Evolutionary conservation across 1,284 basidiomycete genomes (phyloP).

Genomic region (Austroboletus novae-zelandiae): DNA sequence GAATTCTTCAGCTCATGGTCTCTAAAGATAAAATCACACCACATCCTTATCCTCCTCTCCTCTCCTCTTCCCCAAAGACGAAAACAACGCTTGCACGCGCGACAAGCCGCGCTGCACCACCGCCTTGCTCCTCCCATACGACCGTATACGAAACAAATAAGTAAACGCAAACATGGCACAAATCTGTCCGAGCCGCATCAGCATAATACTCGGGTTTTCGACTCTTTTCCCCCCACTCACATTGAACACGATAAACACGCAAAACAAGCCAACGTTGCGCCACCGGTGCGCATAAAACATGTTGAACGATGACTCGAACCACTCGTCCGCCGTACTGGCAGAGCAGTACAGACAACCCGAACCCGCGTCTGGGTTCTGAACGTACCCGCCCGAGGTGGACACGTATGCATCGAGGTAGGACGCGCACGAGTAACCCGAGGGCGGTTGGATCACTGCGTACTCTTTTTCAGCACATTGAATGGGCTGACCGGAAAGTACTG

Average conservation of each 20-base stretch:
- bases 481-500: constrained; percentile 49
- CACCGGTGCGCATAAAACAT: constrained; percentile 50
- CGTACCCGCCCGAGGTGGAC: constrained; percentile 65
- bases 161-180: constrained; percentile 33
- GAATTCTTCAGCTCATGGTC: no score
- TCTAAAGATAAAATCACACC: no score
- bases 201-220: constrained; percentile 53
- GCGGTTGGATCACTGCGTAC: constrained; percentile 66
- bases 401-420: constrained; percentile 70
- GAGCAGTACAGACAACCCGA: constrained; percentile 40
- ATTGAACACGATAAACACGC: constrained; percentile 46
- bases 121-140: constrained; percentile 16
- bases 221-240: constrained; percentile 66
- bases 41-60: no score
- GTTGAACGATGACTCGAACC: constrained; percentile 43
- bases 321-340: constrained; percentile 43
- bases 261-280: constrained; percentile 50
- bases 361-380: constrained; percentile 68
- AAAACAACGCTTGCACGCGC: neutral
- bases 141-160: constrained; percentile 9
- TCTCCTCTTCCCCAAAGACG: no score
- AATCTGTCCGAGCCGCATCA: constrained; percentile 40
- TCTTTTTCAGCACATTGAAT: constrained; percentile 68
- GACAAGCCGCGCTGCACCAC: neutral
- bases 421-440: constrained; percentile 68